phyloP scores from a whole-genome alignment of 2,329 filamentous ascomycete genomes.

The Colletotrichum endophyticum region DNA sequence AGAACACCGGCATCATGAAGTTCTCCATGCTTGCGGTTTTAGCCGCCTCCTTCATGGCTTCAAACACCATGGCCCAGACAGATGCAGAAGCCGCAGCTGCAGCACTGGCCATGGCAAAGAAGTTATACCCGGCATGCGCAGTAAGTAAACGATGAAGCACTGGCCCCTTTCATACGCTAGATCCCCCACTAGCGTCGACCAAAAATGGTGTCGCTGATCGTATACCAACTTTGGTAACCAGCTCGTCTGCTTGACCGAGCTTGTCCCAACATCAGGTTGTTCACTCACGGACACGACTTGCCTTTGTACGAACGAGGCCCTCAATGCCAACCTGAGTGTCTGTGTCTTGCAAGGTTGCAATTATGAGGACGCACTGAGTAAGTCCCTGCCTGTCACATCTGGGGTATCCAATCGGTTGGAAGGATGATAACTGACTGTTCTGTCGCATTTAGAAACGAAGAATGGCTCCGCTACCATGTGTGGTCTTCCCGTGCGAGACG shows the following conservation, averaged over 20 bases:
- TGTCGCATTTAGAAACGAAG: constrained; percentile 21
- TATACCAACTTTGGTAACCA: background rate
- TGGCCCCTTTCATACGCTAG: background rate
- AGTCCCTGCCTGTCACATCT: background rate
- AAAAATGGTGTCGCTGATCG: background rate
- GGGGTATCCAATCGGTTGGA: background rate
- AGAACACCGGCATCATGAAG: background rate
- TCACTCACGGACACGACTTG: constrained; percentile 20
- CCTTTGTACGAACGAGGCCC: constrained; percentile 24
- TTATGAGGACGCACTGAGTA: constrained; percentile 9
- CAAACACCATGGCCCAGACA: background rate
- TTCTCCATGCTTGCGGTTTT: background rate
- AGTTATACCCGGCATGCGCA: constrained; percentile 18
- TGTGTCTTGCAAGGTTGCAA: constrained; percentile 23
- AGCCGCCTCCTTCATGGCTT: background rate
- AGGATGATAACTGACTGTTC: background rate
- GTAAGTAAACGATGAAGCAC: constrained; percentile 14
- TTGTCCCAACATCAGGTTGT: constrained; percentile 7
- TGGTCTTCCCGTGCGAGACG: constrained; percentile 27
- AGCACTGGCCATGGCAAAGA: constrained; percentile 8
- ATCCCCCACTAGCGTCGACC: background rate
- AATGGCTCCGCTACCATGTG: constrained; percentile 23
- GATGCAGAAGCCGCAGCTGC: background rate
- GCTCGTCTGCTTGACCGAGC: constrained; percentile 20
- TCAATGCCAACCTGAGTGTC: constrained; percentile 18